Base-by-base conservation (phyloP, 2,329 filamentous ascomycete species). In the Alternaria tenuissima region DNA sequence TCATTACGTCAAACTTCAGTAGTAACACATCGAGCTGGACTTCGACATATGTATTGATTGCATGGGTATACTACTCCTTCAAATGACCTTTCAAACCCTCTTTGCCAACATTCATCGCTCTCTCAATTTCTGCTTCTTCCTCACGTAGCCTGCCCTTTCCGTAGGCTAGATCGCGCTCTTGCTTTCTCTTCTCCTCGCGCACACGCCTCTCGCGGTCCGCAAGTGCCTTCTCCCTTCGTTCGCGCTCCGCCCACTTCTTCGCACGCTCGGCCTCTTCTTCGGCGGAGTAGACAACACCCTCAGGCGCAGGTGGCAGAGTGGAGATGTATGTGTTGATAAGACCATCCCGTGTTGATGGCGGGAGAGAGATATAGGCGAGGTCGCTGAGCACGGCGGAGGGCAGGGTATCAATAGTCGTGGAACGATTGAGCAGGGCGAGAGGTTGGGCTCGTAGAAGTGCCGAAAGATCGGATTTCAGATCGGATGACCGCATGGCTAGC, bases 401-500 rank as follows among this genome's bases (percentile, higher is more conserved):
- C 9, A 94, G 81, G 16, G 83, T 81, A 5, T 84, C 83, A 2
- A 85, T 72, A 0, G 81, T 80, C 0, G 88, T 88, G 48, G 83
- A 80, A 63, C 84, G 86, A 72, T 92, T 88, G 3, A 94, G 83
- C 2, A 81, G 68, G 2, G 83, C 81, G 5, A 84, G 70, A 0
- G 91, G 86, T 42, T 90, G 82, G 6, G 84, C 81, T 65, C 87
- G 88, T 14, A 95, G 82, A 7, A 94, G 79, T 5, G 83, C 82
- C 11, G 85, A 85, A 5, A 95, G 81, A 68, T 94, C 91, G 4
- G 88, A 84, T 74, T 91, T 93, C 30, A 90, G 85, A 5, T 87
- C 86, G 0, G 87, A 82, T 52, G 86, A 85, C 0, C 90, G 84
- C 69, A 91, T 82, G 73, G 91, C 83, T 18, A 93, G 78, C 7